phyloP scores from a whole-genome alignment of 139 green algal species.

The Haematococcus sp. region DNA sequence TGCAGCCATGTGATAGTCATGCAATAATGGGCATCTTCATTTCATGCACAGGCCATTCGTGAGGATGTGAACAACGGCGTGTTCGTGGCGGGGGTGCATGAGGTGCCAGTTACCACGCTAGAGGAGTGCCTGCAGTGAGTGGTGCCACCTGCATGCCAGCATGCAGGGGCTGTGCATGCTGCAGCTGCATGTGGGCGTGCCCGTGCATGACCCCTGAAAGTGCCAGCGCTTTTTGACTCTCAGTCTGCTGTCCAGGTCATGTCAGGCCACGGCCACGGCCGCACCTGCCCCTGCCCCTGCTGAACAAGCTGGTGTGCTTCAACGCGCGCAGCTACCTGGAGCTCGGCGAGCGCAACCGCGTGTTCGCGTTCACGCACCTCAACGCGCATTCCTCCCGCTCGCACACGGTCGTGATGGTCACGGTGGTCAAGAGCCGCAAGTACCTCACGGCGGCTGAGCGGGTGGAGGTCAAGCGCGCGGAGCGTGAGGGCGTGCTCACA shows the following conservation, averaged over 20 bases:
- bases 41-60: conserved; percentile 69
- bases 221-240: no score
- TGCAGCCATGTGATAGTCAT: no score
- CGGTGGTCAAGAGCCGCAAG: conserved; percentile 64
- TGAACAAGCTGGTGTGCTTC: no score
- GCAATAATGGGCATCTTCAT: no score
- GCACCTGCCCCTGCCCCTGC: no score
- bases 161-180: no score
- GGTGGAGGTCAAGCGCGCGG: conserved; percentile 20
- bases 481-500: conserved; percentile 30
- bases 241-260: no score
- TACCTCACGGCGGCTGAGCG: conserved; percentile 37
- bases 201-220: no score
- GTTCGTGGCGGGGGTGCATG: conserved; percentile 68
- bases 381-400: conserved; percentile 79
- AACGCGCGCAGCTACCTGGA: conserved; percentile 62
- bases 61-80: conserved; percentile 72
- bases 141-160: no score
- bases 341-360: conserved; percentile 74
- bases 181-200: no score
- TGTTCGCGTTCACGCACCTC: conserved; percentile 73
- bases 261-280: no score
- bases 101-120: conserved; percentile 53
- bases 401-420: conserved; percentile 84
- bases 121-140: conserved; percentile 71